Conservation (phyloP, 106 monocot genomes). For the Vanilla planifolia region DNA sequence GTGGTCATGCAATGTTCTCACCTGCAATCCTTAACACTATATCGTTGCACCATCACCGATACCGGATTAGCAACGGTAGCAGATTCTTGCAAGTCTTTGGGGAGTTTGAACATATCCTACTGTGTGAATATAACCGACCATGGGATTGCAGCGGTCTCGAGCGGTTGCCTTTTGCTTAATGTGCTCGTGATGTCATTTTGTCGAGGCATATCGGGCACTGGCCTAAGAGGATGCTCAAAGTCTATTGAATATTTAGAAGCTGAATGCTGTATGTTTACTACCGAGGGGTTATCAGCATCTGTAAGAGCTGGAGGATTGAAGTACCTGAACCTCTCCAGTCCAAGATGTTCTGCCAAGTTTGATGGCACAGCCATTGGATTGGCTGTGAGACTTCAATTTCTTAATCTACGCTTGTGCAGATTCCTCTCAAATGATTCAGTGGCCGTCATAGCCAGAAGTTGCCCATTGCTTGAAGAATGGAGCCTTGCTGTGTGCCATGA, state of each 20-base stretch:
- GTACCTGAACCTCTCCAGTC: constrained; percentile 56
- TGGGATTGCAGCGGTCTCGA: constrained; percentile 44
- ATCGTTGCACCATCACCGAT: constrained; percentile 68
- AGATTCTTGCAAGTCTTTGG: constrained; percentile 31
- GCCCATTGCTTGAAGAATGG: constrained; percentile 83
- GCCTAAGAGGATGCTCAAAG: constrained; percentile 50
- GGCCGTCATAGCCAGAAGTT: constrained; percentile 50
- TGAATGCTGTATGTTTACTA: constrained; percentile 63
- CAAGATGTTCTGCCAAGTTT: constrained; percentile 19
- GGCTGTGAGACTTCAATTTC: constrained; percentile 35
- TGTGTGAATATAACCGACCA: constrained; percentile 55
- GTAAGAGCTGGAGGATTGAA: constrained; percentile 61
- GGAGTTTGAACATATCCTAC: constrained; percentile 51
- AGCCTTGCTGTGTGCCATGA: constrained; percentile 77
- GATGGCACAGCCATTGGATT: constrained; percentile 44
- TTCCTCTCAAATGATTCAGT: constrained; percentile 53
- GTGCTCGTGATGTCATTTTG: constrained; percentile 63
- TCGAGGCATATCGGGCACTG: constrained; percentile 42
- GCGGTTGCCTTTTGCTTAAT: constrained; percentile 33
- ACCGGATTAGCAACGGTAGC: constrained; percentile 42
- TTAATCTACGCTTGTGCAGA: constrained; percentile 69
- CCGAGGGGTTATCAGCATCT: constrained; percentile 39
- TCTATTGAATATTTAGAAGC: constrained; percentile 65
- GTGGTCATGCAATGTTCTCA: constrained; percentile 37
- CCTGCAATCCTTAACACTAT: constrained; percentile 53